Conservation (phyloP, 805 yeast genomes). For the Saccharomyces paradoxus region DNA sequence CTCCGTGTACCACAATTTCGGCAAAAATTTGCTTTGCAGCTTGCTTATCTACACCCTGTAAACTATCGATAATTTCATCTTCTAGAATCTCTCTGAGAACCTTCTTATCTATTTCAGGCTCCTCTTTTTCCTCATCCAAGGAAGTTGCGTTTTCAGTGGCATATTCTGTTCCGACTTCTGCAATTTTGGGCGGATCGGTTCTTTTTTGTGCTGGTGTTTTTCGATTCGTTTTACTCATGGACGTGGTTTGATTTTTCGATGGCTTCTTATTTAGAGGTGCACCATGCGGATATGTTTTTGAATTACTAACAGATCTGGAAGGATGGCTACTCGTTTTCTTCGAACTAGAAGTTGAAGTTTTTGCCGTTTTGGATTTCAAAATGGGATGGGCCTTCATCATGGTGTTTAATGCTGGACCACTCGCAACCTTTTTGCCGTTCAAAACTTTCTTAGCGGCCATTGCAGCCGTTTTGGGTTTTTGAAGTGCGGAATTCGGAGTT, state of each 20-base stretch:
- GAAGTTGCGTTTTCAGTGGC: not conserved
- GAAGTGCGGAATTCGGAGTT: not conserved
- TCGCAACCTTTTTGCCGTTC: not conserved
- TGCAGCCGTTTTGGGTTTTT: constrained; percentile 5
- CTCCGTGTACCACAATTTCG: constrained; percentile 84
- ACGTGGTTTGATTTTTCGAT: not conserved
- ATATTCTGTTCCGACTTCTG: not conserved
- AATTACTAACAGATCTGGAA: not conserved
- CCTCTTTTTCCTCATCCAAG: not conserved
- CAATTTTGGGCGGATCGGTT: not conserved
- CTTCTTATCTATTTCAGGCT: constrained; percentile 4
- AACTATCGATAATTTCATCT: constrained; percentile 27
- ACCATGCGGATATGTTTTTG: not conserved
- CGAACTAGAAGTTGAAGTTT: not conserved
- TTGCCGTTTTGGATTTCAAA: not conserved
- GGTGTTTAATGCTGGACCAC: not conserved
- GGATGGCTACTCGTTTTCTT: not conserved
- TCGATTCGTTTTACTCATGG: not conserved
- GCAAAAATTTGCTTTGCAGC: constrained; percentile 80
- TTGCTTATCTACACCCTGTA: constrained; percentile 63
- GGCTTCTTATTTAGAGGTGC: not conserved
- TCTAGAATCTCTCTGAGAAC: constrained; percentile 13
- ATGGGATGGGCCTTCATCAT: not conserved
- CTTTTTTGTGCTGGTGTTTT: not conserved
- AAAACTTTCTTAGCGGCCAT: constrained; percentile 7